Percentiles rank a stretch among this genome's conserved stretches.
Conservation (phyloP, 495 filamentous ascomycete species). For the Haplographium delicatum region DNA sequence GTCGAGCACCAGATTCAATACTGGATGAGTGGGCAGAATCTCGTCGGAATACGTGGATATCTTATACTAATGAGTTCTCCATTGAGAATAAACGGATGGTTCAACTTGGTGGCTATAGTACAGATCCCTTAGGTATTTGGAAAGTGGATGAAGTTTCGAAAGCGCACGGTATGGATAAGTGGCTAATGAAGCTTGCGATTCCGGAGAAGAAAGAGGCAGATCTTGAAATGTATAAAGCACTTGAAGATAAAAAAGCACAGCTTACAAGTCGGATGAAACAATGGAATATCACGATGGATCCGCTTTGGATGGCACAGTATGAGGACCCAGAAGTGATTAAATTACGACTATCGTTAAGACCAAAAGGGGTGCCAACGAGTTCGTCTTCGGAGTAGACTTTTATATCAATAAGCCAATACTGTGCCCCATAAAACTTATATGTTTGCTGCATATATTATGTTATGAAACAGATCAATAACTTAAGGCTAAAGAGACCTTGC, state of each 20-base stretch:
- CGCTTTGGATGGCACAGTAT: conserved; percentile 1
- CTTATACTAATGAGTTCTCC: not conserved
- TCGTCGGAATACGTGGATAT: not conserved
- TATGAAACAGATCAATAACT: too few relatives aligned
- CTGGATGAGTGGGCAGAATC: not conserved
- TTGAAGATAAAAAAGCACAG: not conserved
- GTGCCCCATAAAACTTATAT: too few relatives aligned
- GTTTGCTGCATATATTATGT: too few relatives aligned
- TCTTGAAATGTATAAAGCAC: not conserved
- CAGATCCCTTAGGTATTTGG: not conserved
- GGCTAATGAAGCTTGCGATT: not conserved
- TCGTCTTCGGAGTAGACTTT: too few relatives aligned
- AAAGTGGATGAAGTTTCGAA: not conserved
- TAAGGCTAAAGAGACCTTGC: too few relatives aligned
- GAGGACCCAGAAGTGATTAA: not conserved
- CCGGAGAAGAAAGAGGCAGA: not conserved
- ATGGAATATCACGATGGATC: conserved; percentile 1
- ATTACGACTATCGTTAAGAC: not conserved
- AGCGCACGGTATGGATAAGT: not conserved
- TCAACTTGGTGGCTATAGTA: not conserved
- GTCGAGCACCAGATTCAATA: not conserved
- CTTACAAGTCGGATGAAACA: not conserved
- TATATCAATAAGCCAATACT: too few relatives aligned
- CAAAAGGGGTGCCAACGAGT: not conserved
- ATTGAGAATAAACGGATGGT: conserved; percentile 1